These are phyloP conservation scores for Backusella luteola DNA, from an alignment of 192 early-diverging fungal genomes.

Conservation along the genomic window DNA sequence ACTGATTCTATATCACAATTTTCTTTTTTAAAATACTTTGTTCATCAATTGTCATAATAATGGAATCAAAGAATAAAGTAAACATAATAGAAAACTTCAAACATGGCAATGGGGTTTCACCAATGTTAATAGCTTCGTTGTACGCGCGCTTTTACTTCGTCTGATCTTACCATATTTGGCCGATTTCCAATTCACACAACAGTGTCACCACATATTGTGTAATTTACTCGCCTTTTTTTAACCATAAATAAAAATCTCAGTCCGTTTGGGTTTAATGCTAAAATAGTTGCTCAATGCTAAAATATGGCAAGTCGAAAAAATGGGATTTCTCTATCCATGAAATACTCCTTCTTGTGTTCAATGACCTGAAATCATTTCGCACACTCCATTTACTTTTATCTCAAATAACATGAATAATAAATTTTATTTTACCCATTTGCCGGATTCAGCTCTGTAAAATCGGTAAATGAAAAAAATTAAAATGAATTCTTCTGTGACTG, in stretches of 20 bases:
- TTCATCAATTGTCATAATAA: neutral
- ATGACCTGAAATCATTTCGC: neutral
- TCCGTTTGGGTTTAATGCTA: neutral
- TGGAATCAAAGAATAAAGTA: neutral
- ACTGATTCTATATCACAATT: neutral
- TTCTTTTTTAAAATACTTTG: neutral
- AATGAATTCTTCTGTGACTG: neutral
- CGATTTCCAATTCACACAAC: neutral
- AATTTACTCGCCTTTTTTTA: neutral
- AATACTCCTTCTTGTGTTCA: neutral
- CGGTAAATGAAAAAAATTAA: neutral
- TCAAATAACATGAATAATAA: neutral
- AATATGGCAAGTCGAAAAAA: neutral
- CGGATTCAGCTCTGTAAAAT: neutral
- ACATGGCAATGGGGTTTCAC: slow-evolving; percentile 4
- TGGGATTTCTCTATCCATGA: neutral
- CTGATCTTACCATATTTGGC: neutral
- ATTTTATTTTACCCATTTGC: neutral
- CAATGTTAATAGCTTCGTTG: neutral
- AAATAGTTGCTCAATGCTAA: neutral
- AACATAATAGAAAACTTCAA: neutral
- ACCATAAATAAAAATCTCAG: neutral
- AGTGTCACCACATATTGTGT: neutral
- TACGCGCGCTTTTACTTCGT: neutral
- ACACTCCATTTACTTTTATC: neutral